Evolutionary conservation across 108 stramenopile genomes (phyloP).

Genomic region (Mediolabrus comicus): DNA sequence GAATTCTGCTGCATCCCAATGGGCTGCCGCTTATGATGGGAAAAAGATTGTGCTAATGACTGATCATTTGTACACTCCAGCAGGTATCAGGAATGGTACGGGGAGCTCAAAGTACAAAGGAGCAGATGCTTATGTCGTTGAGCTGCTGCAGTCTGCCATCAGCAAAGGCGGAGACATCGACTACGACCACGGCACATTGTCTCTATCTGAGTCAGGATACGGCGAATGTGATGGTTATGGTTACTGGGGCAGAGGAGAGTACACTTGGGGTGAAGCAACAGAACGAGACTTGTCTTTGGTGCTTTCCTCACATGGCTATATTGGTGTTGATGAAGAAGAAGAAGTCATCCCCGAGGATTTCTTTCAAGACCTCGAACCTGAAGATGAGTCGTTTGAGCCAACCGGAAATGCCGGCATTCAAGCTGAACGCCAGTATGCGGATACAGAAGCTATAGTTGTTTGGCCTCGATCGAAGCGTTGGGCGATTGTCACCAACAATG

Average conservation of each 20-base stretch:
- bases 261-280: conserved; percentile 13
- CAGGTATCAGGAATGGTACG: conserved; percentile 10
- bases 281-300: conserved; percentile 5
- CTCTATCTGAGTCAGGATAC: conserved; percentile 6
- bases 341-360: conserved; percentile 16
- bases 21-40: conserved; percentile 11
- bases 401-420: conserved; percentile 18
- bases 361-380: conserved; percentile 16
- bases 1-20: not conserved
- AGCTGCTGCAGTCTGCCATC: conserved; percentile 14
- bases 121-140: conserved; percentile 8
- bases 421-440: conserved; percentile 20
- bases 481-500: conserved; percentile 4
- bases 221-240: conserved; percentile 8
- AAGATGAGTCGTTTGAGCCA: conserved; percentile 22
- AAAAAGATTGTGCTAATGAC: conserved; percentile 28
- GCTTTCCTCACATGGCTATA: conserved; percentile 1
- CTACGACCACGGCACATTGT: conserved; percentile 21
- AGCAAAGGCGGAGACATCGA: conserved; percentile 21
- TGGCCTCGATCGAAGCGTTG: conserved; percentile 28
- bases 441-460: conserved; percentile 31
- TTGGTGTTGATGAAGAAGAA: conserved; percentile 5
- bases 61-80: conserved; percentile 22
- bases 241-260: conserved; percentile 1
- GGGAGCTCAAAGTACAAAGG: conserved; percentile 22